Conservation (phyloP, 148 eudicot genomes). For the Heliamphora exappendiculata region DNA sequence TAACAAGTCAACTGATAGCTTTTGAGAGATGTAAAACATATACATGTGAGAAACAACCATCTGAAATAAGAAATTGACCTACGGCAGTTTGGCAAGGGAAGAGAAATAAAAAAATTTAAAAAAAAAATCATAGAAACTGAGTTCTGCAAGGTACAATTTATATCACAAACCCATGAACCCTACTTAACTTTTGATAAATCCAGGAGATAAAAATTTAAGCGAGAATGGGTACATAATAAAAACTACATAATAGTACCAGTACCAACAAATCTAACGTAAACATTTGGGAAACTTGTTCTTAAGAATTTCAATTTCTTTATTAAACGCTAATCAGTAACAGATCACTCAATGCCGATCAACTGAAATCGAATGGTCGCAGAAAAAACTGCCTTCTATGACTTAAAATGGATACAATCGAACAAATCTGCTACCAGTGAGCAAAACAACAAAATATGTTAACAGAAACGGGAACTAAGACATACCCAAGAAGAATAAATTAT, state of each 20-base stretch:
- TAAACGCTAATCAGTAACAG: background rate
- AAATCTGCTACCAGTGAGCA: background rate
- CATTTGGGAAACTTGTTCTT: background rate
- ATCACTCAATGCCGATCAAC: background rate
- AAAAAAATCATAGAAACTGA: background rate
- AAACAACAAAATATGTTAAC: background rate
- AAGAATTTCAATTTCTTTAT: no score
- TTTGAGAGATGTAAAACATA: background rate
- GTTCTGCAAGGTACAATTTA: background rate
- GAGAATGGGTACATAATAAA: background rate
- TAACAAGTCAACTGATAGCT: background rate
- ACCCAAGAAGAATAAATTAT: background rate
- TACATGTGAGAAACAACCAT: constrained; percentile 1
- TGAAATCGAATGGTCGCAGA: background rate
- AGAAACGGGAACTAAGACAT: background rate
- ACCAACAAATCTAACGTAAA: background rate
- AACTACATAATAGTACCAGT: background rate
- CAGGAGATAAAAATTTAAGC: background rate
- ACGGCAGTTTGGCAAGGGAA: background rate
- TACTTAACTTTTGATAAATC: background rate
- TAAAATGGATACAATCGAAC: background rate
- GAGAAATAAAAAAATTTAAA: background rate
- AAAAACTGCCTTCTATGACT: background rate
- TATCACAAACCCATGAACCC: background rate
- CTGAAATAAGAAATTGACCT: background rate